Percentiles rank a stretch among this genome's conserved stretches.
These are phyloP conservation scores for Teratosphaeria nubilosa DNA, from an alignment of 2,329 filamentous ascomycete species.

Conservation along the genomic window DNA sequence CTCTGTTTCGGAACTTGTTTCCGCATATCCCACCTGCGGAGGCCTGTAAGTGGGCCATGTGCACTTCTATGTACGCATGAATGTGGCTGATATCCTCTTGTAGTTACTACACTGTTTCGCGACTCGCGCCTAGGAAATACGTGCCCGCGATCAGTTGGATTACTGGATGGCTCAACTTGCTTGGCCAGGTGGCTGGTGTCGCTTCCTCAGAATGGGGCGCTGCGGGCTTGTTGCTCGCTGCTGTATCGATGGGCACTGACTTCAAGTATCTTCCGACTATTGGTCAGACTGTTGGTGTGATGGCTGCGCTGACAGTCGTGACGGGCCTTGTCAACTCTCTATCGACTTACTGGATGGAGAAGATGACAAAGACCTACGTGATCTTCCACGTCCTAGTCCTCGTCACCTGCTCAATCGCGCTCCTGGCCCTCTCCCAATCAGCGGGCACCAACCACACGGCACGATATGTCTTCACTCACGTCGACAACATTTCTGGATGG, in stretches of 20 bases:
- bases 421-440: slow-evolving; percentile 34
- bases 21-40: slow-evolving; percentile 49
- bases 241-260: slow-evolving; percentile 38
- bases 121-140: slow-evolving; percentile 39
- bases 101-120: slow-evolving; percentile 46
- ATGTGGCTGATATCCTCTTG: not conserved
- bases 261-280: slow-evolving; percentile 31
- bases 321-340: slow-evolving; percentile 46
- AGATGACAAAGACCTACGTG: slow-evolving; percentile 48
- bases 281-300: slow-evolving; percentile 43
- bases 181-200: slow-evolving; percentile 45
- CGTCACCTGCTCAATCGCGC: slow-evolving; percentile 41
- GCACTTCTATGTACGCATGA: not conserved
- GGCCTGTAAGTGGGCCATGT: slow-evolving; percentile 25
- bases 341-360: slow-evolving; percentile 49
- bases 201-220: slow-evolving; percentile 50
- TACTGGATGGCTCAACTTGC: slow-evolving; percentile 26
- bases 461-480: slow-evolving; percentile 46
- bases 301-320: slow-evolving; percentile 44
- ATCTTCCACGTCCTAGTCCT: slow-evolving; percentile 47
- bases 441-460: slow-evolving; percentile 41
- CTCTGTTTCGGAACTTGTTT: slow-evolving; percentile 48
- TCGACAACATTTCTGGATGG: slow-evolving; percentile 45
- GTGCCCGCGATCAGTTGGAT: slow-evolving; percentile 44
- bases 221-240: slow-evolving; percentile 47